Conservation (phyloP, 768 basidiomycete genomes). For the Auricularia sp. region DNA sequence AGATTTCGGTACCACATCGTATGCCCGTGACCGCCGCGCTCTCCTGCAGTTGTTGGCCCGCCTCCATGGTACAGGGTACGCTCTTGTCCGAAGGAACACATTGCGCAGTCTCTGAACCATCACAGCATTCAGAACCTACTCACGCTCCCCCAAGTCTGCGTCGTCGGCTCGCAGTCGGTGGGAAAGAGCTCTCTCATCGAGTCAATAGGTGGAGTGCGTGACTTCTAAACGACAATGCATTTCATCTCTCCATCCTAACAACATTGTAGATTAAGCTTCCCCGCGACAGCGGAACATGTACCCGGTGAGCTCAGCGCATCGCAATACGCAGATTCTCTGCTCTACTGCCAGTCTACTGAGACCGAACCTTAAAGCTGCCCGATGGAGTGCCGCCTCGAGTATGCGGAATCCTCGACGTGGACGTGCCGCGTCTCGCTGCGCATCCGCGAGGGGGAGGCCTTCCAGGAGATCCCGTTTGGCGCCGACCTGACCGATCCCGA, state of each 20-base stretch:
- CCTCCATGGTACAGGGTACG: neutral
- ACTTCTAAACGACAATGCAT: neutral
- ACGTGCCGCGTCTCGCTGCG: conserved; percentile 25
- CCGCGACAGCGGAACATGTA: conserved; percentile 63
- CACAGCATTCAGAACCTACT: conserved; percentile 28
- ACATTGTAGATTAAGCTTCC: conserved; percentile 49
- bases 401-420: conserved; percentile 14
- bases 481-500: conserved; percentile 37
- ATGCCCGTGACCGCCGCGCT: neutral
- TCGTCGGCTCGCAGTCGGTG: conserved; percentile 62
- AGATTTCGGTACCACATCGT: neutral
- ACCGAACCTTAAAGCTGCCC: neutral
- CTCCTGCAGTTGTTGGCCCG: neutral
- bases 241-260: neutral
- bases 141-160: conserved; percentile 63
- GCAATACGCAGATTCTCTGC: neutral
- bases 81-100: neutral
- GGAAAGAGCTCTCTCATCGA: conserved; percentile 75
- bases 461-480: conserved; percentile 32
- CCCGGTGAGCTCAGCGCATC: conserved; percentile 15
- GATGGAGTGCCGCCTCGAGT: neutral
- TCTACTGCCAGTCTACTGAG: too few species aligned
- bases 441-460: conserved; percentile 14
- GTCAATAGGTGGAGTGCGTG: conserved; percentile 39
- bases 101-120: too few species aligned